A percentile compares a stretch with the other conserved stretches of the same genome.
These are phyloP conservation scores for Carex sylvatica DNA, from an alignment of 202 grass and related monocot genomes.

Conservation along the genomic window DNA sequence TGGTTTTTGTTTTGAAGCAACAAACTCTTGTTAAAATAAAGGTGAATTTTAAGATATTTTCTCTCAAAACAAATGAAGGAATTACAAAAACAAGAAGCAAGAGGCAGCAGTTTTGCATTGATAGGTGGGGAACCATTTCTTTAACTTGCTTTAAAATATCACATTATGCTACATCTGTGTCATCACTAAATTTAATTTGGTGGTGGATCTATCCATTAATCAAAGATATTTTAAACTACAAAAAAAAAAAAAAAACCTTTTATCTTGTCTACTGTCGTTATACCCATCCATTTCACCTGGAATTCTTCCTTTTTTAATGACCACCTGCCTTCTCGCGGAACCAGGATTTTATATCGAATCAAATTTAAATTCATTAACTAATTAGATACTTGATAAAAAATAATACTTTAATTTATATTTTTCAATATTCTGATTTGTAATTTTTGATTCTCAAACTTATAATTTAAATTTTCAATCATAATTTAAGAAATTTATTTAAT, in stretches of 20 bases:
- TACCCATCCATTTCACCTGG: too few relatives aligned
- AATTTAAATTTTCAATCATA: too few relatives aligned
- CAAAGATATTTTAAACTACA: neutral
- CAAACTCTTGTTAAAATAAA: neutral
- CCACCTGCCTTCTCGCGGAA: too few relatives aligned
- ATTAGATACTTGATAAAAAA: too few relatives aligned
- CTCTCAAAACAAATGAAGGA: neutral
- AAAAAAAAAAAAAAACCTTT: neutral
- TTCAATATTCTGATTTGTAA: too few relatives aligned
- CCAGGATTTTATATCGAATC: too few relatives aligned
- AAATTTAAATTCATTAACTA: too few relatives aligned
- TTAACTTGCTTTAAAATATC: neutral
- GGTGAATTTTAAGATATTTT: neutral
- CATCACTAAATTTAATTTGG: neutral
- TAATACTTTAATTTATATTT: too few relatives aligned
- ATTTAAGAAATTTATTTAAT: too few relatives aligned
- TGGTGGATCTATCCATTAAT: neutral
- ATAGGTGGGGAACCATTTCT: neutral
- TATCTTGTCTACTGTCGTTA: too few relatives aligned
- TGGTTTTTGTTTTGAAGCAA: neutral
- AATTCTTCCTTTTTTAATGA: too few relatives aligned
- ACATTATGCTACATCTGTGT: neutral
- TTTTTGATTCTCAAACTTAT: too few relatives aligned
- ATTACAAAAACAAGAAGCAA: neutral
- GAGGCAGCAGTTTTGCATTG: neutral